Conservation (phyloP, 257 asterid species). For the Gentiana macrophylla region DNA sequence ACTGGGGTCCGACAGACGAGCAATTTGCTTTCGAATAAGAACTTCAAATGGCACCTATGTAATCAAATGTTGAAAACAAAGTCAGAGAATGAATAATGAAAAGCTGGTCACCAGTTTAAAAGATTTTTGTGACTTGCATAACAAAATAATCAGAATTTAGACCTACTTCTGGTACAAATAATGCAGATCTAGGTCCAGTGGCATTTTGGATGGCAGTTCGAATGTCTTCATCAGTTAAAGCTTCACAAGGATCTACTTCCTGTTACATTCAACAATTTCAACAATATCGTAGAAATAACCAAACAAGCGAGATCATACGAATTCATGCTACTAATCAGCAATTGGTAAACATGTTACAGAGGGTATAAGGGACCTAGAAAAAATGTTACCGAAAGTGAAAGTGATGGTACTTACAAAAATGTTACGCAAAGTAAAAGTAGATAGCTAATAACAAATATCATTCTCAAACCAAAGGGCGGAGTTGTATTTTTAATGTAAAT, state of each 20-base stretch:
- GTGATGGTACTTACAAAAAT: too few species aligned
- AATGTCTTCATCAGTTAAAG: slow-evolving; percentile 87
- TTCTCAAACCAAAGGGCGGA: not conserved
- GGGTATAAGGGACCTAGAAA: too few species aligned
- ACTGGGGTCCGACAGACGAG: slow-evolving; percentile 90
- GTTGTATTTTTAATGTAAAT: too few species aligned
- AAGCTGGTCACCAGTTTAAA: too few species aligned
- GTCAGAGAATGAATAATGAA: too few species aligned
- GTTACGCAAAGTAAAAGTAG: too few species aligned
- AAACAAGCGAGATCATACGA: not conserved
- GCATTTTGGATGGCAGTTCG: slow-evolving; percentile 92
- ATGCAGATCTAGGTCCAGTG: slow-evolving; percentile 76
- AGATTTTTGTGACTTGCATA: too few species aligned
- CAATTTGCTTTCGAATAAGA: slow-evolving; percentile 79
- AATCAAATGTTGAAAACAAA: slow-evolving; percentile 7
- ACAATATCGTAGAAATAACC: slow-evolving; percentile 9
- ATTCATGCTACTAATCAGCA: not conserved
- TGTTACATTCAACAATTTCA: slow-evolving; percentile 25
- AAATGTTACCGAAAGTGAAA: too few species aligned
- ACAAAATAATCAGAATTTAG: slow-evolving; percentile 5
- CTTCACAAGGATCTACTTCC: slow-evolving; percentile 97
- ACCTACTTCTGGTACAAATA: slow-evolving; percentile 87
- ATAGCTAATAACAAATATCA: not conserved
- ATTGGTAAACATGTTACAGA: too few species aligned
- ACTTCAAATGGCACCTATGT: slow-evolving; percentile 92